phyloP scores from a whole-genome alignment of 106 monocot species.

The Acanthochlamys bracteata region DNA sequence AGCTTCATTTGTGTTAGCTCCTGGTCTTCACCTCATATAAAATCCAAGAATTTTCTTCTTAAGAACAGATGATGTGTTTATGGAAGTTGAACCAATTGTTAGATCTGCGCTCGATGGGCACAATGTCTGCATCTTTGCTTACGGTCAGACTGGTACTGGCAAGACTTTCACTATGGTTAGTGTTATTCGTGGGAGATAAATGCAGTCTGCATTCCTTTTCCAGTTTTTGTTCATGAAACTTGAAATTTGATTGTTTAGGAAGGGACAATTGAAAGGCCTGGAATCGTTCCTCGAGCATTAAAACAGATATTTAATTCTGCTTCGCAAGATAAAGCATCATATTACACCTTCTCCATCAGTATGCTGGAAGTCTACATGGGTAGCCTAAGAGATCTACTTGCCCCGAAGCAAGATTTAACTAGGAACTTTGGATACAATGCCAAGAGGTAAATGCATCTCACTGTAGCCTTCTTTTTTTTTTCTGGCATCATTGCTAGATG shows the following conservation, averaged over 20 bases:
- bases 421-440: constrained; percentile 1
- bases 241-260: constrained; percentile 41
- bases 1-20: too few species aligned
- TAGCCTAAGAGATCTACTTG: constrained; percentile 50
- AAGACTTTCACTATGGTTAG: constrained; percentile 85
- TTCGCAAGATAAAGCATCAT: constrained; percentile 22
- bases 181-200: background rate
- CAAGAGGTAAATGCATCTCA: constrained; percentile 23
- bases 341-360: constrained; percentile 56
- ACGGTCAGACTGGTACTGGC: constrained; percentile 87
- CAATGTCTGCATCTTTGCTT: constrained; percentile 77
- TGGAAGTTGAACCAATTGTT: constrained; percentile 63
- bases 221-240: constrained; percentile 6
- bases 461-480: too few species aligned
- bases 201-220: background rate
- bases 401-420: constrained; percentile 20
- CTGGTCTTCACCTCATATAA: too few species aligned
- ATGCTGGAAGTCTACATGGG: constrained; percentile 92
- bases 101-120: constrained; percentile 84
- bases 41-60: background rate
- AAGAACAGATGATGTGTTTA: constrained; percentile 54
- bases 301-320: constrained; percentile 50
- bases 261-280: constrained; percentile 36
- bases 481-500: too few species aligned
- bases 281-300: constrained; percentile 74